Conservation (phyloP, 768 basidiomycete species). For the Podaxis sp. region DNA sequence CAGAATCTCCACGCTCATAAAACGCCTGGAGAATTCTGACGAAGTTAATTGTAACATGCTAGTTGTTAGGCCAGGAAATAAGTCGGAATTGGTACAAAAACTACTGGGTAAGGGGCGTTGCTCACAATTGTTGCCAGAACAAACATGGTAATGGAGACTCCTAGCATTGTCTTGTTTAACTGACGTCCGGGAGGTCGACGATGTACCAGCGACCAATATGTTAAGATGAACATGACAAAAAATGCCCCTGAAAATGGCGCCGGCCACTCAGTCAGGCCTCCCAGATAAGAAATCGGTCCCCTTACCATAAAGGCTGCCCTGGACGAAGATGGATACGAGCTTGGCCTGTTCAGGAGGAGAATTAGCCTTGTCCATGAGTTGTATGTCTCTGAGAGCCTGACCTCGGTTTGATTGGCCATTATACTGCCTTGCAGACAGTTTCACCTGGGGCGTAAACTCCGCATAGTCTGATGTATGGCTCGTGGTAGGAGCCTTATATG, state of each 20-base stretch:
- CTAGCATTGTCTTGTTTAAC: constrained; percentile 28
- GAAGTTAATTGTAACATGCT: constrained; percentile 8
- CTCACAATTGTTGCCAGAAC: constrained; percentile 28
- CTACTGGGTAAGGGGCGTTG: background rate
- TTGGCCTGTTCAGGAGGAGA: constrained; percentile 19
- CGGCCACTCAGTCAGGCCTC: background rate
- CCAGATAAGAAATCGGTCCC: background rate
- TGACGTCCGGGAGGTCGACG: constrained; percentile 19
- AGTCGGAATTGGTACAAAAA: background rate
- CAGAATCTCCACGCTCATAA: background rate
- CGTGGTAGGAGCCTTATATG: background rate
- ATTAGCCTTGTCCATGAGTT: constrained; percentile 11
- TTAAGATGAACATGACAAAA: constrained; percentile 26
- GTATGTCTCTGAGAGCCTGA: background rate
- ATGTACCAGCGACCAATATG: constrained; percentile 25
- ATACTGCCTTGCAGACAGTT: background rate
- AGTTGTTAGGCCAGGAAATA: background rate
- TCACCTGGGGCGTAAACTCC: background rate
- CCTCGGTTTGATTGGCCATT: background rate
- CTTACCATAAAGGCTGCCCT: constrained; percentile 27
- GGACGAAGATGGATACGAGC: constrained; percentile 26
- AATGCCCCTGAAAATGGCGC: constrained; percentile 21
- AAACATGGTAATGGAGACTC: constrained; percentile 28
- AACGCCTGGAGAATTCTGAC: background rate
- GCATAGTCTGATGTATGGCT: background rate